Conservation (phyloP, 352 stramenopile genomes). For the Phytophthora sansomeana region DNA sequence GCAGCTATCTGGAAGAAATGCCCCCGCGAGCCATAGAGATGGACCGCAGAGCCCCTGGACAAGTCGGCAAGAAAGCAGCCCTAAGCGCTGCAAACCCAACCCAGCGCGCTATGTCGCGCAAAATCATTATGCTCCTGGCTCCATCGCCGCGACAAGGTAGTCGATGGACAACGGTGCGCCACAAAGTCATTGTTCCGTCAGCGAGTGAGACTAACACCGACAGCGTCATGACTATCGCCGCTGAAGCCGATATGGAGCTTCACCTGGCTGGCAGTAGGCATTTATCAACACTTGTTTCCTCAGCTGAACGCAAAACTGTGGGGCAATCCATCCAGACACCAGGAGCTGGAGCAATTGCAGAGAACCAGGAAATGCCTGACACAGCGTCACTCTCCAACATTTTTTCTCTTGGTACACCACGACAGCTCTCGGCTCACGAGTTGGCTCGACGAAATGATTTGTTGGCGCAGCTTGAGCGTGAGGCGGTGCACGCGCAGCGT, state of each 20-base stretch:
- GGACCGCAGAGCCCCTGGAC: slow-evolving; percentile 28
- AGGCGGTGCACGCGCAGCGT: slow-evolving; percentile 35
- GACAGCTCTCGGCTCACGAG: slow-evolving; percentile 55
- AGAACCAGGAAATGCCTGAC: slow-evolving; percentile 14
- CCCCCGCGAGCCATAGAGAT: slow-evolving; percentile 24
- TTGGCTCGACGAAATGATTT: slow-evolving; percentile 61
- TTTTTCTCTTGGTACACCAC: slow-evolving; percentile 66
- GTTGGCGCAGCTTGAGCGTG: slow-evolving; percentile 52
- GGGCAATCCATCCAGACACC: background rate
- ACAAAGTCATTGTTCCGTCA: slow-evolving; percentile 30
- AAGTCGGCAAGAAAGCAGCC: slow-evolving; percentile 28
- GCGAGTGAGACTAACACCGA: slow-evolving; percentile 6
- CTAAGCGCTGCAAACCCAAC: slow-evolving; percentile 24
- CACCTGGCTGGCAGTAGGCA: slow-evolving; percentile 1
- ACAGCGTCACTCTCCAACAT: slow-evolving; percentile 59
- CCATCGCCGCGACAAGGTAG: slow-evolving; percentile 28
- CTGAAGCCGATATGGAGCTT: slow-evolving; percentile 27
- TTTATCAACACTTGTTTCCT: background rate
- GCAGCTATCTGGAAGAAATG: slow-evolving; percentile 30
- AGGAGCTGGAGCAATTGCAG: background rate
- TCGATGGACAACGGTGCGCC: slow-evolving; percentile 33
- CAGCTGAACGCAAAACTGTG: slow-evolving; percentile 18
- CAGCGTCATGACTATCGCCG: slow-evolving; percentile 20
- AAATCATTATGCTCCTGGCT: slow-evolving; percentile 27
- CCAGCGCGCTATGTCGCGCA: slow-evolving; percentile 25